Evolutionary conservation across 345 rosid genomes (phyloP).

Genomic region (Populus alba): DNA sequence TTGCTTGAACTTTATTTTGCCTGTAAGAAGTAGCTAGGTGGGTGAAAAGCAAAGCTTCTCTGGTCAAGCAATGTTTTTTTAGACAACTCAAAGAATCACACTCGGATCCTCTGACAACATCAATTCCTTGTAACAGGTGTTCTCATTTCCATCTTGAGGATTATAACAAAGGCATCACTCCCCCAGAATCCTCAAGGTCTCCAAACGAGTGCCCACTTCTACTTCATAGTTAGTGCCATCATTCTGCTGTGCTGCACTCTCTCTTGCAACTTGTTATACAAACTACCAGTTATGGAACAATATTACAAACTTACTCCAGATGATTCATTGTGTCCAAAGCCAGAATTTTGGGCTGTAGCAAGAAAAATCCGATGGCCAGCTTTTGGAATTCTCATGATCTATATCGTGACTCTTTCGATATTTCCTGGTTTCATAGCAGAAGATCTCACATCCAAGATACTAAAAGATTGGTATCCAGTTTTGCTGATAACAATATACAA

Average conservation of each 20-base stretch:
- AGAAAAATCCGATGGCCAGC: conserved; percentile 60
- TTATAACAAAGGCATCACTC: conserved; percentile 77
- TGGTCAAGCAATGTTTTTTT: not conserved
- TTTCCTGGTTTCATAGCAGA: conserved; percentile 87
- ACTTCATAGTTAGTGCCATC: conserved; percentile 64
- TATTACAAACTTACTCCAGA: conserved; percentile 29
- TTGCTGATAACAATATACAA: conserved; percentile 73
- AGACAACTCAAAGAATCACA: not conserved
- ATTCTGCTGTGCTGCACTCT: conserved; percentile 61
- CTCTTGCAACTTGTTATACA: conserved; percentile 58
- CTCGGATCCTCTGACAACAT: not conserved
- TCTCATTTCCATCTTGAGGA: conserved; percentile 67
- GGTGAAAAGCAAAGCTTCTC: not conserved
- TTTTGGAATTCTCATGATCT: conserved; percentile 55
- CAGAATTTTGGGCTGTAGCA: conserved; percentile 44
- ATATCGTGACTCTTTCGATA: conserved; percentile 70
- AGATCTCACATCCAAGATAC: conserved; percentile 48
- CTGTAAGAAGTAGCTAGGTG: not conserved
- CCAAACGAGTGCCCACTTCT: conserved; percentile 68
- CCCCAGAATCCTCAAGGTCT: conserved; percentile 71
- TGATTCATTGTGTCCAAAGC: conserved; percentile 32
- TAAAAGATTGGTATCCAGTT: conserved; percentile 79
- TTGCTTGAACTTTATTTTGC: not conserved
- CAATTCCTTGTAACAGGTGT: conserved; percentile 47
- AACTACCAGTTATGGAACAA: conserved; percentile 70